Evolutionary conservation across 176 grass and related monocot genomes (phyloP).

Genomic region (Themeda triandra): DNA sequence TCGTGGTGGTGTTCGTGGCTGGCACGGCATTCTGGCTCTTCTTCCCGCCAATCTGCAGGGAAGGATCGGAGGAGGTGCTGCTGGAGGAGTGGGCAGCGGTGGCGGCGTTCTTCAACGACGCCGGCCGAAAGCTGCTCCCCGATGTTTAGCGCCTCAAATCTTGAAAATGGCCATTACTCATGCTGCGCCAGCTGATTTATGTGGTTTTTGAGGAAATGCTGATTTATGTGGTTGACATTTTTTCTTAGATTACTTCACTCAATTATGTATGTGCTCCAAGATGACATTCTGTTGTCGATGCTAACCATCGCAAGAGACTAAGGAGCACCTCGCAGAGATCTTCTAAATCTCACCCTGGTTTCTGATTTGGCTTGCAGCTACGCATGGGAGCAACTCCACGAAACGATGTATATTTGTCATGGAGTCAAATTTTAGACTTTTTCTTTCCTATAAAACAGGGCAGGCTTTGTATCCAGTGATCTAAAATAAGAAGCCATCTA

Average conservation of each 20-base stretch:
- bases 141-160: not conserved
- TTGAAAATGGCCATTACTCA: too few species aligned
- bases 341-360: too few species aligned
- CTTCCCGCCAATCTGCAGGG: conserved; percentile 23
- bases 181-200: too few species aligned
- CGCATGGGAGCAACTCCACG: too few species aligned
- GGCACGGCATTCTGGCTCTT: conserved; percentile 38
- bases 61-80: conserved; percentile 10
- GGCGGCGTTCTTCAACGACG: not conserved
- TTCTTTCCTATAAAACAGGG: too few species aligned
- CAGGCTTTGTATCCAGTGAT: too few species aligned
- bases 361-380: too few species aligned
- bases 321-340: too few species aligned
- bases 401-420: too few species aligned
- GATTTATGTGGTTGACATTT: not conserved
- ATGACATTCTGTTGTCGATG: not conserved
- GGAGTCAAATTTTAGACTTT: too few species aligned
- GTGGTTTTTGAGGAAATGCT: too few species aligned
- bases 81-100: not conserved
- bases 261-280: not conserved
- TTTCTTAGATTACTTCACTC: not conserved
- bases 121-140: not conserved
- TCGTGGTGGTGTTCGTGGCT: conserved; percentile 28
- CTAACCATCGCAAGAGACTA: not conserved
- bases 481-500: too few species aligned